Evolutionary conservation across 345 rosid species (phyloP).

Genomic region (Salix caprea): DNA sequence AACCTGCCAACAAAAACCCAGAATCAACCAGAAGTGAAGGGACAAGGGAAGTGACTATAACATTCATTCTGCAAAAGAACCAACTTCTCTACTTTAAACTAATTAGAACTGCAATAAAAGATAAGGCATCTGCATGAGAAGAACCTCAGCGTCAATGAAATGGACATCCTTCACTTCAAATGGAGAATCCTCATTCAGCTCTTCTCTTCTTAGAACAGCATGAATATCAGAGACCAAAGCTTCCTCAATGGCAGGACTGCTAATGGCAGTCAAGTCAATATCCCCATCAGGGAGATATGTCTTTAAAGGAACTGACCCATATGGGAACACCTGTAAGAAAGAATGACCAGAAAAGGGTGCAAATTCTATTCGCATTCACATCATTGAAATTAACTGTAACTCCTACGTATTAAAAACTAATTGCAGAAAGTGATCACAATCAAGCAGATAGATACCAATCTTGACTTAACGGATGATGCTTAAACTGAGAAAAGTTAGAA

Average conservation of each 20-base stretch:
- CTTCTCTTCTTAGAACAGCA: conserved; percentile 44
- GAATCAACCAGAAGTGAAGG: conserved; percentile 4
- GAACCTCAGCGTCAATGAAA: conserved; percentile 70
- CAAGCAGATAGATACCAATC: too few relatives aligned
- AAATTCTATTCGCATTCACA: not conserved
- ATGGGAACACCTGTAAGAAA: conserved; percentile 47
- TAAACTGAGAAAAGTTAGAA: not conserved
- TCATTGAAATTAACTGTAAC: not conserved
- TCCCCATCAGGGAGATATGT: conserved; percentile 94
- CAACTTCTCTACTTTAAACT: not conserved
- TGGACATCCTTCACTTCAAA: conserved; percentile 65
- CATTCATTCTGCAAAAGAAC: not conserved
- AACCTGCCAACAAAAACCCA: conserved; percentile 47
- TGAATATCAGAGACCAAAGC: conserved; percentile 44
- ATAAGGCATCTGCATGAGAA: not conserved
- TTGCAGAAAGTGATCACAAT: not conserved
- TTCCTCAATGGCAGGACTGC: conserved; percentile 38
- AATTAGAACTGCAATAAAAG: not conserved
- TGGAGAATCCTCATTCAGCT: conserved; percentile 29
- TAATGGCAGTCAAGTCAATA: conserved; percentile 67
- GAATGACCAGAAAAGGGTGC: not conserved
- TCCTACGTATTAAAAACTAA: not conserved
- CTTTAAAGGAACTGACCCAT: conserved; percentile 55
- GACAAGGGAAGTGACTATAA: not conserved
- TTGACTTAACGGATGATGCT: not conserved